Conservation (phyloP, 495 filamentous ascomycete genomes). For the Daldinia decipiens region DNA sequence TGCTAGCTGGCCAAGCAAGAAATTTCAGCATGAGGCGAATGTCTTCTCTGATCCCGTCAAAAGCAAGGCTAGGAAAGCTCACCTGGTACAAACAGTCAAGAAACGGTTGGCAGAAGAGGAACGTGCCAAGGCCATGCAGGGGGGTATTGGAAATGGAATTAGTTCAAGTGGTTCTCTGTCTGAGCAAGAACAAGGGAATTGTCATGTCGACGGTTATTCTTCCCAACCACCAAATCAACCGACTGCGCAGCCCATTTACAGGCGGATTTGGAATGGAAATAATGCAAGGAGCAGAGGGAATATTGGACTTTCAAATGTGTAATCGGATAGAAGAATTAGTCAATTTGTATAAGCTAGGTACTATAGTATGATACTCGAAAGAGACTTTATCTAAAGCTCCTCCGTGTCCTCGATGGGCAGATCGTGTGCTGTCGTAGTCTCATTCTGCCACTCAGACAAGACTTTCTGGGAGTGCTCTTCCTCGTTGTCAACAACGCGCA, state of each 20-base stretch:
- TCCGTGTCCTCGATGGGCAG: neutral
- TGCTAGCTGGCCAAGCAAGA: constrained; percentile 11
- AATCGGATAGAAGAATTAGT: neutral
- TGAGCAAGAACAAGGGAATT: neutral
- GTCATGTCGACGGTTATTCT: neutral
- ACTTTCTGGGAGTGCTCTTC: constrained; percentile 21
- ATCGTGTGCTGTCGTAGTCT: constrained; percentile 1
- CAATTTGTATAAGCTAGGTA: too few species aligned
- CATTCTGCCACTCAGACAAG: constrained; percentile 29
- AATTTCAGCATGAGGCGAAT: constrained; percentile 3
- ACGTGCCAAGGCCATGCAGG: neutral
- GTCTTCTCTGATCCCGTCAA: constrained; percentile 3
- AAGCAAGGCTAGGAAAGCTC: neutral
- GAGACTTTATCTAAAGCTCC: constrained; percentile 32
- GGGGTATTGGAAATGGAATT: neutral
- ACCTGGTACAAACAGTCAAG: neutral
- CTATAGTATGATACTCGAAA: neutral
- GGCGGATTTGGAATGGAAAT: too few species aligned
- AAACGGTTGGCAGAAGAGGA: neutral
- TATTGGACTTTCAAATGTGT: neutral
- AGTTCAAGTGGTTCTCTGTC: neutral
- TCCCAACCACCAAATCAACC: neutral
- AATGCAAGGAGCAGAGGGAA: too few species aligned
- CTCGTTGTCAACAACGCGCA: neutral
- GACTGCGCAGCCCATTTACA: neutral